A percentile compares a stretch with the other conserved stretches of the same genome.
phyloP scores from a whole-genome alignment of 495 filamentous ascomycete species.

The Tuber aestivum region DNA sequence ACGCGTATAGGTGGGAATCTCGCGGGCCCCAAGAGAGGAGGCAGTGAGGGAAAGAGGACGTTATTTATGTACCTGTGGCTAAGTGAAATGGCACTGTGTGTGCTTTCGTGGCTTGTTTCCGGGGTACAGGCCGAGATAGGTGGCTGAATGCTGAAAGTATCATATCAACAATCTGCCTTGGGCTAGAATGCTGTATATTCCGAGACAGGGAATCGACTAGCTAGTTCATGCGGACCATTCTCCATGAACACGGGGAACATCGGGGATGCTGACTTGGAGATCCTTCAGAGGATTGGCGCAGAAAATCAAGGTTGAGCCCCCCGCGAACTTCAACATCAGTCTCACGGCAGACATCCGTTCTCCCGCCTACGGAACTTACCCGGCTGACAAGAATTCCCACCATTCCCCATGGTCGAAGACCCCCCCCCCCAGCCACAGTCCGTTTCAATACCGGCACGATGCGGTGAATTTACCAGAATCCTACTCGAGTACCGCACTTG shows the following conservation, averaged over 20 bases:
- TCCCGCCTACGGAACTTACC: not conserved
- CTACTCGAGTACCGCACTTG: not conserved
- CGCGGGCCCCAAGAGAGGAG: not conserved
- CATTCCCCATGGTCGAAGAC: not conserved
- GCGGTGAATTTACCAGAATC: no score
- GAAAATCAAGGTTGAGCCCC: not conserved
- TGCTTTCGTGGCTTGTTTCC: not conserved
- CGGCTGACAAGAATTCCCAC: not conserved
- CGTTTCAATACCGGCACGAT: no score
- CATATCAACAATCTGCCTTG: not conserved
- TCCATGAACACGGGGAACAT: not conserved
- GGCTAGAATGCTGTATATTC: not conserved
- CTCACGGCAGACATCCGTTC: not conserved
- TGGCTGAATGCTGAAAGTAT: not conserved
- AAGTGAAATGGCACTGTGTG: not conserved
- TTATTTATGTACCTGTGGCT: not conserved
- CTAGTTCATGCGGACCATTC: not conserved
- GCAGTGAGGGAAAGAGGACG: not conserved
- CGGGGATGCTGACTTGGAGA: not conserved
- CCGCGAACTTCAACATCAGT: not conserved
- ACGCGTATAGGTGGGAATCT: not conserved
- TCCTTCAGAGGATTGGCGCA: not conserved
- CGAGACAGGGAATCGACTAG: not conserved
- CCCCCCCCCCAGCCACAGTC: not conserved
- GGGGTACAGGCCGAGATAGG: not conserved